These are phyloP conservation scores for Mucuna pruriens DNA, from an alignment of 306 rosid species.

Conservation along the genomic window DNA sequence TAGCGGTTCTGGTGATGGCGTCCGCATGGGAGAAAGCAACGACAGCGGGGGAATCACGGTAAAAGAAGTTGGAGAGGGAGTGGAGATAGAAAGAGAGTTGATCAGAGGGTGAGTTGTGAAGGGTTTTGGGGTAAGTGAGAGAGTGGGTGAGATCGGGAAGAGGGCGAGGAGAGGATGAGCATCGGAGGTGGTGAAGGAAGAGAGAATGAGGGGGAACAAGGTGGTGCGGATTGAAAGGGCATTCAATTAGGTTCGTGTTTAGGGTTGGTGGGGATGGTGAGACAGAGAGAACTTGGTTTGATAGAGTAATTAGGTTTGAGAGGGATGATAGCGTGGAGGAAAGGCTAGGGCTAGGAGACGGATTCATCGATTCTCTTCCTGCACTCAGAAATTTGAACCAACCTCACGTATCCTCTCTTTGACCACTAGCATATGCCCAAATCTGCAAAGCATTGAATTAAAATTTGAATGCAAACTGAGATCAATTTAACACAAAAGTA, in stretches of 20 bases:
- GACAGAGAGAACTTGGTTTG: conserved; percentile 37
- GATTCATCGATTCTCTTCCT: not conserved
- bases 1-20: conserved; percentile 26
- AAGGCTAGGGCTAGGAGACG: conserved; percentile 9
- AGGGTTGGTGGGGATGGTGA: conserved; percentile 37
- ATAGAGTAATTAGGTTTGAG: conserved; percentile 43
- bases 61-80: conserved; percentile 56
- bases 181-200: conserved; percentile 65
- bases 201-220: conserved; percentile 57
- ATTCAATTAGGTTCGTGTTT: conserved; percentile 39
- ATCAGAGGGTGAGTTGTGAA: conserved; percentile 13
- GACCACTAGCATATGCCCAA: conserved; percentile 99
- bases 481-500: not conserved
- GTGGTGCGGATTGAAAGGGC: conserved; percentile 65
- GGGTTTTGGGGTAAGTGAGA: conserved; percentile 55
- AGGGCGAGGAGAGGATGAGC: conserved; percentile 58
- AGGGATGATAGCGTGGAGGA: conserved; percentile 55
- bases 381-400: conserved; percentile 1
- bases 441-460: conserved; percentile 57
- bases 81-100: conserved; percentile 57
- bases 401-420: conserved; percentile 99
- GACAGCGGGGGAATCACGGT: conserved; percentile 62
- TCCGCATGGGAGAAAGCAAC: conserved; percentile 46
- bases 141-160: conserved; percentile 34
- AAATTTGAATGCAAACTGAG: conserved; percentile 32